Base-by-base conservation (phyloP, 2,329 filamentous ascomycete genomes). In the Diaporthe citrichinensis region DNA sequence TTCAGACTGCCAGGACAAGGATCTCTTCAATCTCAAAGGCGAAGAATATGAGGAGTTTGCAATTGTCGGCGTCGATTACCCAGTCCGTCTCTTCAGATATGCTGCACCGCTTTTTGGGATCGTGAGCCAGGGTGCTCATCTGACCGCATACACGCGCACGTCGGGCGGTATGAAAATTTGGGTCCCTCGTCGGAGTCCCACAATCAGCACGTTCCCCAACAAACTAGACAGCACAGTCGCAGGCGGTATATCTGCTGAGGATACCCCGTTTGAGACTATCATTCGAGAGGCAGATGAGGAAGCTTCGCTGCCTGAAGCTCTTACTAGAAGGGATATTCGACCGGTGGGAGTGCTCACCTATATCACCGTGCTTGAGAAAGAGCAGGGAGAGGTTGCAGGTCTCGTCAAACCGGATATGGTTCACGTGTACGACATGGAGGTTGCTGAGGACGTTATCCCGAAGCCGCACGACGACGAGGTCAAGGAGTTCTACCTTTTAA, bases 391-490 rank as follows among this genome's bases (percentile, higher is more conserved):
- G 39, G 39, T 41, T 15, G 39, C 28, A 4, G 90, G 90, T 1
- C 76, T 85, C 5, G 77, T 94, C 80, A 91, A 93, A 81, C 92
- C 93, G 0, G 93, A 94, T 81, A 88, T 91, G 73, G 87, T 95
- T 80, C 95, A 93, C 79, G 85, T 94, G 28, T 95, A 93, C 81
- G 94, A 95, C 80, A 82, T 95, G 73, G 90, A 93, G 82, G 84
- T 95, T 3, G 72, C 39, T 15, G 84, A 86, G 6, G 90, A 92
- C 74, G 87, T 93, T 3, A 82, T 90, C 41, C 93, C 92, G 0
- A 89, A 88, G 78, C 94, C 94, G 0, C 88, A 90, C 14, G 95
- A 97, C 81, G 91, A 92, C 41, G 95, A 98, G 84, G 95, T 97
- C 0, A 91, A 94, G 76, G 90, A 90, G 77, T 97, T 97, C 81